These are phyloP conservation scores for Tilletiopsis washingtonensis DNA, from an alignment of 1,284 basidiomycete species.

Conservation along the genomic window DNA sequence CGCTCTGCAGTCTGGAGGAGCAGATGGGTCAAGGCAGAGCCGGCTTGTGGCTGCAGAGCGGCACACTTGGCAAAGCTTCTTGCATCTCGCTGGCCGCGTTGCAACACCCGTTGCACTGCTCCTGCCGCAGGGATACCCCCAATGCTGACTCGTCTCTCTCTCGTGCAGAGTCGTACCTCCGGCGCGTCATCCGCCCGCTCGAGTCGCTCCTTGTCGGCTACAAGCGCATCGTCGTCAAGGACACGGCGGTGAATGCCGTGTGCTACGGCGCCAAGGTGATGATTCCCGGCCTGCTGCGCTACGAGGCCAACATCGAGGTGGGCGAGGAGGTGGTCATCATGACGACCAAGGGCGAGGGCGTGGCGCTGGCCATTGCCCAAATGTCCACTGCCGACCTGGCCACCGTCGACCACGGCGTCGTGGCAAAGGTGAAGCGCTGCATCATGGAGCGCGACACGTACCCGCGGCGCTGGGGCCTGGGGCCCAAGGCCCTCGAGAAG, in stretches of 20 bases:
- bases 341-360: constrained; percentile 99
- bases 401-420: constrained; percentile 96
- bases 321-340: constrained; percentile 98
- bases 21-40: no score
- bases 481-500: constrained; percentile 91
- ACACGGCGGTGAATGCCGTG: constrained; percentile 96
- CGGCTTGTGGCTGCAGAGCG: no score
- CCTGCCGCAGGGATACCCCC: constrained; percentile 46
- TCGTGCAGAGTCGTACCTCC: constrained; percentile 78
- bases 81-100: neutral
- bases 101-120: neutral
- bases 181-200: constrained; percentile 86
- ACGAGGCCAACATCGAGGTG: constrained; percentile 89
- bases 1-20: no score
- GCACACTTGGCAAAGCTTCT: no score
- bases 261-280: constrained; percentile 99
- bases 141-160: constrained; percentile 60
- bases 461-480: constrained; percentile 94
- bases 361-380: constrained; percentile 68
- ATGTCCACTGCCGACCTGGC: constrained; percentile 98
- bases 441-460: constrained; percentile 99
- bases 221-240: constrained; percentile 98
- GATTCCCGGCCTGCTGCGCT: constrained; percentile 96
- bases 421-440: constrained; percentile 97
- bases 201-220: constrained; percentile 91